Evolutionary conservation across 2,329 filamentous ascomycete species (phyloP).

Genomic region (Helicocarpus griseus): DNA sequence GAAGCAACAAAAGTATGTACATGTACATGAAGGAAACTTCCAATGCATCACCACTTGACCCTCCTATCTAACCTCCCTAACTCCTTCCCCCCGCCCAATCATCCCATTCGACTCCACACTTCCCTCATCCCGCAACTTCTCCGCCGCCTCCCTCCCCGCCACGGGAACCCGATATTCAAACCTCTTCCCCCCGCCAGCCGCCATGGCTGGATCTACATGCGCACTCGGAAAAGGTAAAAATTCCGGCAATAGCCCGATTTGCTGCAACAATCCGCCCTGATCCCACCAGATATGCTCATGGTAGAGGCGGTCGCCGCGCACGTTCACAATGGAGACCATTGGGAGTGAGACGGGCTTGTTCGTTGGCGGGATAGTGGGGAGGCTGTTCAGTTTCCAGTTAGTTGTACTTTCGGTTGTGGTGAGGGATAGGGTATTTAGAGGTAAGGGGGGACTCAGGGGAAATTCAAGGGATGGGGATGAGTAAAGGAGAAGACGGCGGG

Average conservation of each 20-base stretch:
- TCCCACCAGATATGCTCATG: constrained; percentile 54
- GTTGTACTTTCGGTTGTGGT: not conserved
- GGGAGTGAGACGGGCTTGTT: constrained; percentile 48
- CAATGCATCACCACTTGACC: not conserved
- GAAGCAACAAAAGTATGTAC: too few species aligned
- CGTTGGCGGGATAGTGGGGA: constrained; percentile 49
- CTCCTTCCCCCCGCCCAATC: constrained; percentile 30
- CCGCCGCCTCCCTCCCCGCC: constrained; percentile 45
- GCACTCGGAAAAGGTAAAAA: constrained; percentile 55
- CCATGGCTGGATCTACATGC: constrained; percentile 32
- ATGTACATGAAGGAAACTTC: too few species aligned
- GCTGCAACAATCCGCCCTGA: constrained; percentile 50
- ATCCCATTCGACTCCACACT: constrained; percentile 47
- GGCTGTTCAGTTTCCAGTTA: constrained; percentile 24
- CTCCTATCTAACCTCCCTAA: not conserved
- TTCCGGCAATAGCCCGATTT: constrained; percentile 50
- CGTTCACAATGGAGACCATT: constrained; percentile 46
- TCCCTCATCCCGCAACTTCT: constrained; percentile 44
- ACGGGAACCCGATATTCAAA: constrained; percentile 55
- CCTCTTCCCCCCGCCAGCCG: constrained; percentile 29
- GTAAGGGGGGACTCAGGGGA: not conserved
- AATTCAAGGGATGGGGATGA: not conserved
- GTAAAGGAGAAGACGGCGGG: not conserved
- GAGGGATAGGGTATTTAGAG: not conserved
- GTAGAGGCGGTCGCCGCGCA: constrained; percentile 42